Evolutionary conservation across 495 filamentous ascomycete species (phyloP).

Genomic region (Penicillium waksmanii): DNA sequence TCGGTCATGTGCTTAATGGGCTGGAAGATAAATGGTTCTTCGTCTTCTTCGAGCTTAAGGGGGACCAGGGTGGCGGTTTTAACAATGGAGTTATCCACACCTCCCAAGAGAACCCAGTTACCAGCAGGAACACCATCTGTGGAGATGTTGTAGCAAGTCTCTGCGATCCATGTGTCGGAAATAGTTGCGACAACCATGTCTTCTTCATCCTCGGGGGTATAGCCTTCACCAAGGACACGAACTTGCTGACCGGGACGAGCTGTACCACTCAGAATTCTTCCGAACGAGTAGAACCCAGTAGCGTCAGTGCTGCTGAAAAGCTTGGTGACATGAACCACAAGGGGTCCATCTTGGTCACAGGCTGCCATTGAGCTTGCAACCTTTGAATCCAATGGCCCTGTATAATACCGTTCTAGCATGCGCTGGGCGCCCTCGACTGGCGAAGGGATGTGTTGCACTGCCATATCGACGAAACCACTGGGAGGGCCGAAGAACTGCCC

Average conservation of each 20-base stretch:
- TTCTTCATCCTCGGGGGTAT: conserved; percentile 96
- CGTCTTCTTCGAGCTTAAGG: conserved; percentile 75
- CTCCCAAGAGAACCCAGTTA: conserved; percentile 89
- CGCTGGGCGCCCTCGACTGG: conserved; percentile 76
- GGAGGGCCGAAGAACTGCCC: conserved; percentile 93
- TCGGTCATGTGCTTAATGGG: conserved; percentile 95
- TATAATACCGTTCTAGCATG: conserved; percentile 85
- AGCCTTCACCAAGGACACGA: conserved; percentile 91
- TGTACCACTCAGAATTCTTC: conserved; percentile 91
- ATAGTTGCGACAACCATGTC: conserved; percentile 95
- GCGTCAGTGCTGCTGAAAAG: conserved; percentile 89
- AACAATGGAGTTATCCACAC: conserved; percentile 97
- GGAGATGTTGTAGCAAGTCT: conserved; percentile 89
- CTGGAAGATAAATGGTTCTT: conserved; percentile 93
- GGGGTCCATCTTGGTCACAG: conserved; percentile 87
- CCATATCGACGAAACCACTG: conserved; percentile 93
- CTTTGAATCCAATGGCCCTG: conserved; percentile 89
- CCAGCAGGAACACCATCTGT: conserved; percentile 92
- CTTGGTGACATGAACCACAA: conserved; percentile 90
- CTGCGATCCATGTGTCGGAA: conserved; percentile 87
- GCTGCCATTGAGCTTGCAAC: conserved; percentile 76
- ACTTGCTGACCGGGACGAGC: conserved; percentile 81
- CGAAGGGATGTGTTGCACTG: conserved; percentile 87
- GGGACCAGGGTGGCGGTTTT: conserved; percentile 97
- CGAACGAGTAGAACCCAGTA: conserved; percentile 83